phyloP scores from a whole-genome alignment of 106 monocot species.

The Dendrobium officinale region DNA sequence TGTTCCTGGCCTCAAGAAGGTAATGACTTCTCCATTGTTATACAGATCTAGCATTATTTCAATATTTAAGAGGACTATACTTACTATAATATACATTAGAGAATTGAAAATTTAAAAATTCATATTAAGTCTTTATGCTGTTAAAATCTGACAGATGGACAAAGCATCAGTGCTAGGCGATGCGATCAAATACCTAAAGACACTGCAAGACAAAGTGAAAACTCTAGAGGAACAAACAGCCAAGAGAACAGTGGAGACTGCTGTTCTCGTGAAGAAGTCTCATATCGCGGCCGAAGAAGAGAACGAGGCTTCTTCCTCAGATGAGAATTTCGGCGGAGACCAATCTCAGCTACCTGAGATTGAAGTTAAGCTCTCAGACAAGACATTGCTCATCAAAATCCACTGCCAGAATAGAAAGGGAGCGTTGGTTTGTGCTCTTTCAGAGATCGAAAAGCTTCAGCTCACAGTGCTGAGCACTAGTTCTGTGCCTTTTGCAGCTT shows the following conservation, averaged over 20 bases:
- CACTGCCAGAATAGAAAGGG: conserved; percentile 9
- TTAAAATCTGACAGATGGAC: conserved; percentile 8
- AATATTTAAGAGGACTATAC: too few species aligned
- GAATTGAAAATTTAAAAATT: too few species aligned
- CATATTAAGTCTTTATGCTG: neutral
- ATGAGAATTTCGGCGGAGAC: neutral
- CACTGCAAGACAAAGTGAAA: conserved; percentile 6
- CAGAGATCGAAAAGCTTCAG: conserved; percentile 11
- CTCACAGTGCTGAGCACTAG: neutral
- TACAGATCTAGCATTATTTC: neutral
- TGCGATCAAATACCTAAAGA: conserved; percentile 6
- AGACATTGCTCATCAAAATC: conserved; percentile 9
- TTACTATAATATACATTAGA: neutral
- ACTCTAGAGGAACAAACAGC: conserved; percentile 7
- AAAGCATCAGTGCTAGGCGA: conserved; percentile 8
- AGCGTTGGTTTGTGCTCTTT: neutral
- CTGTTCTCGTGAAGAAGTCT: conserved; percentile 3
- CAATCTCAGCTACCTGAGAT: neutral
- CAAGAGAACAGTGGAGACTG: conserved; percentile 7
- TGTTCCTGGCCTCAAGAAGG: conserved; percentile 80
- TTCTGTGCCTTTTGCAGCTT: conserved; percentile 1
- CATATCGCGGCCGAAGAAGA: neutral
- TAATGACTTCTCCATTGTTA: neutral
- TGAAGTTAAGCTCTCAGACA: conserved; percentile 7
- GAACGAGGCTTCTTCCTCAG: conserved; percentile 2